Conservation (phyloP, 805 yeast genomes). For the Maudiozyma bulderi region DNA sequence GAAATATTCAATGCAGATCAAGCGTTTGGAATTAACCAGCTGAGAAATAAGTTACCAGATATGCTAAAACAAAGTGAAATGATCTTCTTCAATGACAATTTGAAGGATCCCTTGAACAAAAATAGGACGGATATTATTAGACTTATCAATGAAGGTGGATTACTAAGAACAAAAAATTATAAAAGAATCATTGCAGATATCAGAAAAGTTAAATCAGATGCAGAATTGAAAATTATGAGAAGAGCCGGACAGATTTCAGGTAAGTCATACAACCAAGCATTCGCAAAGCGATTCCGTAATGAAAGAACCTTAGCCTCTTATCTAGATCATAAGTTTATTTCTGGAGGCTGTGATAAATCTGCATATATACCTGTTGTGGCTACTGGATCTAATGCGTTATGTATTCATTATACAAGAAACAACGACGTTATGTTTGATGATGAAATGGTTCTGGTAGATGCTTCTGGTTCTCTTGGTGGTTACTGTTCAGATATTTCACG, state of each 20-base stretch:
- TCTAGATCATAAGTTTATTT: slow-evolving; percentile 70
- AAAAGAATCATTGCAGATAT: slow-evolving; percentile 18
- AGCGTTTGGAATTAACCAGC: slow-evolving; percentile 35
- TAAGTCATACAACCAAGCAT: slow-evolving; percentile 75
- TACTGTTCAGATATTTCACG: slow-evolving; percentile 94
- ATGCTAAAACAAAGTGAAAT: slow-evolving; percentile 38
- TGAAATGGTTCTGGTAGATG: slow-evolving; percentile 87
- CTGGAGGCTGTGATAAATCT: slow-evolving; percentile 80
- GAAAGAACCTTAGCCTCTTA: slow-evolving; percentile 76
- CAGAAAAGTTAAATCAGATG: slow-evolving; percentile 64
- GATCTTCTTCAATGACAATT: slow-evolving; percentile 43
- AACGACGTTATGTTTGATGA: slow-evolving; percentile 69
- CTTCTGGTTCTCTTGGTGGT: slow-evolving; percentile 89
- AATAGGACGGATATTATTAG: slow-evolving; percentile 8
- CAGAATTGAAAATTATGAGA: slow-evolving; percentile 73
- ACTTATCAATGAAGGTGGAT: not conserved
- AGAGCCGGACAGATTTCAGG: slow-evolving; percentile 76
- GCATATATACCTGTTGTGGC: slow-evolving; percentile 97
- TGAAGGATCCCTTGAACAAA: not conserved
- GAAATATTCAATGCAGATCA: slow-evolving; percentile 85
- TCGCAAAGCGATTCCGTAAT: slow-evolving; percentile 50
- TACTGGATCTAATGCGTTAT: slow-evolving; percentile 79
- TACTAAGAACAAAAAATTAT: slow-evolving; percentile 4
- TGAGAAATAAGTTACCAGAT: not conserved
- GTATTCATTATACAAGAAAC: slow-evolving; percentile 89